Percentiles rank a stretch among this genome's conserved stretches.
These are phyloP conservation scores for Rubia tinctorum DNA, from an alignment of 305 asterid species.

Conservation along the genomic window DNA sequence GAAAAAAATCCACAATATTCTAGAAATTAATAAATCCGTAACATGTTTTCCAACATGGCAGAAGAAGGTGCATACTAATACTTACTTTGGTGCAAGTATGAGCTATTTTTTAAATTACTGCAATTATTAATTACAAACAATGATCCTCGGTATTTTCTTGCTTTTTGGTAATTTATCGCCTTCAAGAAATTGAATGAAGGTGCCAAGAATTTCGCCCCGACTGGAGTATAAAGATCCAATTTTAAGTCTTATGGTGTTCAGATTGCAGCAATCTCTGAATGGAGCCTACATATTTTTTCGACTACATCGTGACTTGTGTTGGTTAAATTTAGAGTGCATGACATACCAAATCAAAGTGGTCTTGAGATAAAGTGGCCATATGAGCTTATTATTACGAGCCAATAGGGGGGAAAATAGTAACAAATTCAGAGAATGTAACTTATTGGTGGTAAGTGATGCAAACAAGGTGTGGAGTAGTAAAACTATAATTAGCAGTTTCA, in stretches of 20 bases:
- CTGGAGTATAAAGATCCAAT: too few relatives aligned
- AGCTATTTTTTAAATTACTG: not conserved
- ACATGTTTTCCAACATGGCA: not conserved
- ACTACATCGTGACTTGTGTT: too few relatives aligned
- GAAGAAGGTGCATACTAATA: not conserved
- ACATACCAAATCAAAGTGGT: not conserved
- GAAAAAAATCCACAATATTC: not conserved
- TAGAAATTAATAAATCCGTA: not conserved
- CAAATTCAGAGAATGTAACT: too few relatives aligned
- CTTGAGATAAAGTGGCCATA: not conserved
- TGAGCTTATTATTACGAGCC: not conserved
- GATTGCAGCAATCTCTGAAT: too few relatives aligned
- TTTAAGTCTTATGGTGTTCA: too few relatives aligned
- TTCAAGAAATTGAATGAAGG: not conserved
- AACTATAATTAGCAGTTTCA: not conserved
- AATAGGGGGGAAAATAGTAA: too few relatives aligned
- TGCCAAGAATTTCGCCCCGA: too few relatives aligned
- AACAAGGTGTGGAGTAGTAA: not conserved
- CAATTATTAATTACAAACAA: not conserved
- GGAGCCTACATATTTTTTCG: too few relatives aligned
- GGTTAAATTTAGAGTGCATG: not conserved
- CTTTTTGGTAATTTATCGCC: not conserved
- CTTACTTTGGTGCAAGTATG: not conserved
- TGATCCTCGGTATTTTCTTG: not conserved
- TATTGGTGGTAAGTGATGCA: too few relatives aligned